Conservation (phyloP, 2,329 filamentous ascomycete genomes). For the Ambrosiella xylebori region DNA sequence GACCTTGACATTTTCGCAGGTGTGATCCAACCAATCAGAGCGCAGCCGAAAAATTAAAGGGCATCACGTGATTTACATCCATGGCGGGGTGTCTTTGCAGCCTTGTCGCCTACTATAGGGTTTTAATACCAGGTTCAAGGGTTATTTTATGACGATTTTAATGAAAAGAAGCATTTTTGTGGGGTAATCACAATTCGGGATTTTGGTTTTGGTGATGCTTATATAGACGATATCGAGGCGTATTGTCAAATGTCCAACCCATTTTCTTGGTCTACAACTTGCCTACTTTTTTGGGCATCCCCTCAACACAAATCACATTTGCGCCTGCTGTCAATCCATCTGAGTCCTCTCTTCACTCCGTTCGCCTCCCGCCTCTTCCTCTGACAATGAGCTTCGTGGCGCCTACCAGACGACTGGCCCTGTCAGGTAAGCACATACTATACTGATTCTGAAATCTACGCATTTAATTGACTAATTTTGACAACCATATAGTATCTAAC, state of each 20-base stretch:
- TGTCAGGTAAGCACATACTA: slow-evolving; percentile 12
- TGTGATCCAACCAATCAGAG: slow-evolving; percentile 6
- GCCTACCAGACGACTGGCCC: slow-evolving; percentile 15
- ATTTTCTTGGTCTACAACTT: no score
- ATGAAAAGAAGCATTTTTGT: background rate
- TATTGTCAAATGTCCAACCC: no score
- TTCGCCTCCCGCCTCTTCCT: background rate
- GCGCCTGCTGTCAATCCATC: no score
- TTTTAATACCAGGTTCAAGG: background rate
- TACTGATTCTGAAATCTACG: background rate
- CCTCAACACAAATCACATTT: no score
- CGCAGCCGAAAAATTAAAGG: background rate
- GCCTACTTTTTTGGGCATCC: no score
- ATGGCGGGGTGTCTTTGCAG: slow-evolving; percentile 3
- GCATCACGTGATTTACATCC: background rate
- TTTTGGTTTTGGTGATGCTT: background rate
- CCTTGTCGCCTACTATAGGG: background rate
- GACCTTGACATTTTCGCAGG: background rate
- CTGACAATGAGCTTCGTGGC: slow-evolving; percentile 15
- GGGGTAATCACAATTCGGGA: background rate
- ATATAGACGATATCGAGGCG: background rate
- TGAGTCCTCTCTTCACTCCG: background rate
- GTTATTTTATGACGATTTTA: background rate
- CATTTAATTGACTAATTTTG: background rate
- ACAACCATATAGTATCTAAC: slow-evolving; percentile 14